Evolutionary conservation across 345 rosid species (phyloP).

Genomic region (Pistacia atlantica): DNA sequence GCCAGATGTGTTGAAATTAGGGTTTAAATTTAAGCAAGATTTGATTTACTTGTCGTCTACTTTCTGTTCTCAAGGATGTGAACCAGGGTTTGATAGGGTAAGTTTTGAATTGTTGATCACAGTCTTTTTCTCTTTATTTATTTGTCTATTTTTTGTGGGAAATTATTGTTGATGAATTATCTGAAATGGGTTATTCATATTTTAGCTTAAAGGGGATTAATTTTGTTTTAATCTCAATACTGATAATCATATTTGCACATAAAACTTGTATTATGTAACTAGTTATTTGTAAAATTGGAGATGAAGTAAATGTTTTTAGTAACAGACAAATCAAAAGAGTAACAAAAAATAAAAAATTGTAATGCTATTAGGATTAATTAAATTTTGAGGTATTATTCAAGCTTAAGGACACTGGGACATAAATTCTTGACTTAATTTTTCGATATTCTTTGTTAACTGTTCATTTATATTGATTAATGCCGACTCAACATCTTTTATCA

Average conservation of each 20-base stretch:
- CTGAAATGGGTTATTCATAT: not conserved
- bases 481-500: no score
- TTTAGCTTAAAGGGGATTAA: not conserved
- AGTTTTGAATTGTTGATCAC: slow-evolving; percentile 5
- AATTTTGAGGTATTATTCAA: no score
- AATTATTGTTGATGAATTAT: not conserved
- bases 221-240: no score
- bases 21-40: slow-evolving; percentile 88
- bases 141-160: not conserved
- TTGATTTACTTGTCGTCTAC: slow-evolving; percentile 80
- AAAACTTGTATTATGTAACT: no score
- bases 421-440: no score
- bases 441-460: no score
- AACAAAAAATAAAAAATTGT: no score
- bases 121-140: not conserved
- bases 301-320: not conserved
- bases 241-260: no score
- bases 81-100: slow-evolving; percentile 70
- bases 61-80: slow-evolving; percentile 64
- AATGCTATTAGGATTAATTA: no score
- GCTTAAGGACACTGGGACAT: no score
- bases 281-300: not conserved
- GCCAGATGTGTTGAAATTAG: slow-evolving; percentile 77
- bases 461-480: no score
- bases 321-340: no score